A percentile compares a stretch with the other conserved stretches of the same genome.
These are phyloP conservation scores for Citrus medica DNA, from an alignment of 345 rosid species.

Conservation along the genomic window DNA sequence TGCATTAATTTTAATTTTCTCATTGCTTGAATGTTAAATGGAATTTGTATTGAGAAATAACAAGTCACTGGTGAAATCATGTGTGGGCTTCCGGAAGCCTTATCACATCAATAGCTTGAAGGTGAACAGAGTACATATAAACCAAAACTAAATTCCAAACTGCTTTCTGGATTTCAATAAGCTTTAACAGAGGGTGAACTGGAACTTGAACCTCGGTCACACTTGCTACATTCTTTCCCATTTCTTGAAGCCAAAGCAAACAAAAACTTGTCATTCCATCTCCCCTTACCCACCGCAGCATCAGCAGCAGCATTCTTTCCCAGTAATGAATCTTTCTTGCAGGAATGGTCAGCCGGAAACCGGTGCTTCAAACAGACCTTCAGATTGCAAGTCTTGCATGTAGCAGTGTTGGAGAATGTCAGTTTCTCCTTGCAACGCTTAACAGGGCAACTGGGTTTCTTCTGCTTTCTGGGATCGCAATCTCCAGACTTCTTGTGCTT, in stretches of 20 bases:
- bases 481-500: constrained; percentile 54
- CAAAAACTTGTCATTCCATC: constrained; percentile 56
- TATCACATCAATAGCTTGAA: not conserved
- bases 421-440: constrained; percentile 62
- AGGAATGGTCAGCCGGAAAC: constrained; percentile 70
- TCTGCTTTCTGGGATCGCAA: constrained; percentile 67
- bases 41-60: not conserved
- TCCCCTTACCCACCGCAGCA: constrained; percentile 1
- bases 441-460: constrained; percentile 63
- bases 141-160: not conserved
- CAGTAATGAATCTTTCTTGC: constrained; percentile 28
- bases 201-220: constrained; percentile 22
- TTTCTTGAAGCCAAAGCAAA: constrained; percentile 49
- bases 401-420: constrained; percentile 56
- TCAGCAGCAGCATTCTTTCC: not conserved
- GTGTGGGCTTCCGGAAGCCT: not conserved
- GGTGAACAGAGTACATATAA: not conserved
- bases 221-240: constrained; percentile 43
- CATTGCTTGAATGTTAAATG: not conserved
- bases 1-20: not conserved
- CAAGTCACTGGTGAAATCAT: not conserved
- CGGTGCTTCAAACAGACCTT: constrained; percentile 77
- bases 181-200: constrained; percentile 32
- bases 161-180: constrained; percentile 12
- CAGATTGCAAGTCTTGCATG: constrained; percentile 68